These are phyloP conservation scores for Apophysomyces ossiformis DNA, from an alignment of 371 early-diverging fungal genomes.

Conservation along the genomic window DNA sequence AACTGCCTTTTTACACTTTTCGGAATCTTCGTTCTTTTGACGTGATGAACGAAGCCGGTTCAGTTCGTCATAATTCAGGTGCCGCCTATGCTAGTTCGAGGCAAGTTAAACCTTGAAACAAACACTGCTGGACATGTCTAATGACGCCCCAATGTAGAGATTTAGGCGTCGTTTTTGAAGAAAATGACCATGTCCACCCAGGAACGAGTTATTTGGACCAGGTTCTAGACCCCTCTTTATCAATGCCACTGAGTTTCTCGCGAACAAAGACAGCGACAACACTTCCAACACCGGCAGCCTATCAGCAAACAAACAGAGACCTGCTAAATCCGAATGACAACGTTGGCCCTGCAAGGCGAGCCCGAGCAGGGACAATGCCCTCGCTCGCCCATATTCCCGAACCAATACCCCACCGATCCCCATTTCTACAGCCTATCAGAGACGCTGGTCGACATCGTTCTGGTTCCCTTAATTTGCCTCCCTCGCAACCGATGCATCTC, in stretches of 20 bases:
- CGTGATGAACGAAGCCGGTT: slow-evolving; percentile 30
- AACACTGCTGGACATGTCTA: background rate
- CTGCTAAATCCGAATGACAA: slow-evolving; percentile 12
- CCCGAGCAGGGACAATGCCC: slow-evolving; percentile 83
- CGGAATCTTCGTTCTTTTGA: background rate
- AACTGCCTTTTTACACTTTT: background rate
- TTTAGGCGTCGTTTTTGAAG: slow-evolving; percentile 47
- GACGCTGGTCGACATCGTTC: slow-evolving; percentile 45
- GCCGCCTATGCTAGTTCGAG: slow-evolving; percentile 25
- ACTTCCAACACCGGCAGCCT: slow-evolving; percentile 21
- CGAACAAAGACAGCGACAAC: slow-evolving; percentile 23
- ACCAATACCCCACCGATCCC: slow-evolving; percentile 36
- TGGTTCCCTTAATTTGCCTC: slow-evolving; percentile 64
- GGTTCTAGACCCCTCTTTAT: slow-evolving; percentile 29
- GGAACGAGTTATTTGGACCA: slow-evolving; percentile 31
- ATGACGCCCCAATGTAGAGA: slow-evolving; percentile 25
- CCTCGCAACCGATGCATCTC: slow-evolving; percentile 56
- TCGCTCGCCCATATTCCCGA: slow-evolving; percentile 60
- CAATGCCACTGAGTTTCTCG: slow-evolving; percentile 36
- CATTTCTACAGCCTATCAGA: slow-evolving; percentile 20
- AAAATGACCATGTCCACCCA: slow-evolving; percentile 26
- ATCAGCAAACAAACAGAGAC: slow-evolving; percentile 16
- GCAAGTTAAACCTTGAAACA: slow-evolving; percentile 12
- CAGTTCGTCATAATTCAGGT: slow-evolving; percentile 23
- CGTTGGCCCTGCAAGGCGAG: slow-evolving; percentile 46